A percentile compares a stretch with the other conserved stretches of the same genome.
Conservation (phyloP, 768 basidiomycete species). For the Mycena haematopus region DNA sequence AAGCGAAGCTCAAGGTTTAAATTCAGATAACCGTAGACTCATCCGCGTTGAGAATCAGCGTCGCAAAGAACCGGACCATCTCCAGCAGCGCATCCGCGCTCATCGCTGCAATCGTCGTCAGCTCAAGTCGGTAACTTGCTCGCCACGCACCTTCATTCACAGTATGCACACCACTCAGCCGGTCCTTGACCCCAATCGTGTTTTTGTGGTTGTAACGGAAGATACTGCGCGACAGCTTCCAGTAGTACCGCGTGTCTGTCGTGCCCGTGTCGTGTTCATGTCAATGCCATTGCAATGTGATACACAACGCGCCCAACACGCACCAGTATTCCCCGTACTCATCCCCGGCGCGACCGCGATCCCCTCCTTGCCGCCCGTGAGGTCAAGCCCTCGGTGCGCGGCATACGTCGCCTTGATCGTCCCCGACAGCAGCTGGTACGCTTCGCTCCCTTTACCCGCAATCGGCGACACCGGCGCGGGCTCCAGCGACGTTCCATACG, state of each 20-base stretch:
- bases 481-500: slow-evolving; percentile 58
- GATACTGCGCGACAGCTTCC: slow-evolving; percentile 64
- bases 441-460: slow-evolving; percentile 45
- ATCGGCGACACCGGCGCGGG: slow-evolving; percentile 71
- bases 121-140: background rate
- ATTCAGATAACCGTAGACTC: slow-evolving; percentile 34
- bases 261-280: background rate
- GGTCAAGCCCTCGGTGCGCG: slow-evolving; percentile 47
- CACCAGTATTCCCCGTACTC: slow-evolving; percentile 66
- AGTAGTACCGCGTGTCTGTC: slow-evolving; percentile 67
- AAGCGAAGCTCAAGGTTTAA: too few species aligned
- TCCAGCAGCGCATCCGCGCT: slow-evolving; percentile 44
- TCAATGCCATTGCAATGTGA: background rate
- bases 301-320: slow-evolving; percentile 19
- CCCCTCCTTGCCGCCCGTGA: slow-evolving; percentile 27
- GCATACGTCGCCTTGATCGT: slow-evolving; percentile 69
- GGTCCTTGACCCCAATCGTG: slow-evolving; percentile 19
- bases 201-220: slow-evolving; percentile 57
- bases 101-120: slow-evolving; percentile 31
- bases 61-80: slow-evolving; percentile 50
- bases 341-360: slow-evolving; percentile 60
- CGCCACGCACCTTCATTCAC: slow-evolving; percentile 55
- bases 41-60: slow-evolving; percentile 52
- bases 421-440: slow-evolving; percentile 63
- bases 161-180: slow-evolving; percentile 49